Conservation (phyloP, 148 eudicot genomes). For the Hydrangea macrophylla region DNA sequence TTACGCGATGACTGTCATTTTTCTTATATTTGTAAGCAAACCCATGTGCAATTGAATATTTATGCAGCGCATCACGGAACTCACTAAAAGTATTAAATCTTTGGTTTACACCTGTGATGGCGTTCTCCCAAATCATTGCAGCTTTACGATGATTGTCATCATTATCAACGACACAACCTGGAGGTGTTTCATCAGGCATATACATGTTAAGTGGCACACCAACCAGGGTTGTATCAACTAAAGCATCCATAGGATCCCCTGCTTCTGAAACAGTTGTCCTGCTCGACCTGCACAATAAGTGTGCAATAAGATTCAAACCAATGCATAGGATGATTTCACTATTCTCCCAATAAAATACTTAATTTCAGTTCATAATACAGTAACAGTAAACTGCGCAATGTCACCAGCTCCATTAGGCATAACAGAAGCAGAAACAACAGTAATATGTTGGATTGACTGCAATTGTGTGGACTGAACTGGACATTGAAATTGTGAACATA, state of each 20-base stretch:
- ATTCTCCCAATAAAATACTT: background rate
- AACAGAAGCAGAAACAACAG: slow-evolving; percentile 1
- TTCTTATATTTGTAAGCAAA: slow-evolving; percentile 48
- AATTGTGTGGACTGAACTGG: slow-evolving; percentile 12
- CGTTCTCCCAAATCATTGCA: slow-evolving; percentile 41
- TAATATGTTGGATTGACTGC: background rate
- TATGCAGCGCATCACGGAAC: slow-evolving; percentile 43
- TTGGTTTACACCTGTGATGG: slow-evolving; percentile 51
- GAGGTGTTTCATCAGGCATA: slow-evolving; percentile 19
- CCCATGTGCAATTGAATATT: slow-evolving; percentile 49
- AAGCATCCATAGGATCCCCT: slow-evolving; percentile 26
- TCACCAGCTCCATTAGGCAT: background rate
- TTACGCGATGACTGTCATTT: slow-evolving; percentile 44
- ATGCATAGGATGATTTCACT: slow-evolving; percentile 5
- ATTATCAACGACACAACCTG: slow-evolving; percentile 8
- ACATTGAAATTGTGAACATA: background rate
- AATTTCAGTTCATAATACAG: slow-evolving; percentile 7
- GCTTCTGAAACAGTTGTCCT: slow-evolving; percentile 56
- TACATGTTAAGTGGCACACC: slow-evolving; percentile 32
- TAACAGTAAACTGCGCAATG: background rate
- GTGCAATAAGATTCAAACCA: slow-evolving; percentile 1
- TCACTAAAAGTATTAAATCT: slow-evolving; percentile 42
- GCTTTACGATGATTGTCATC: slow-evolving; percentile 28
- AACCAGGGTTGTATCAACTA: slow-evolving; percentile 22
- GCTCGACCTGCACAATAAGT: slow-evolving; percentile 47